Conservation (phyloP, 1,139 yeast genomes). For the Zygoascus meyerae region DNA sequence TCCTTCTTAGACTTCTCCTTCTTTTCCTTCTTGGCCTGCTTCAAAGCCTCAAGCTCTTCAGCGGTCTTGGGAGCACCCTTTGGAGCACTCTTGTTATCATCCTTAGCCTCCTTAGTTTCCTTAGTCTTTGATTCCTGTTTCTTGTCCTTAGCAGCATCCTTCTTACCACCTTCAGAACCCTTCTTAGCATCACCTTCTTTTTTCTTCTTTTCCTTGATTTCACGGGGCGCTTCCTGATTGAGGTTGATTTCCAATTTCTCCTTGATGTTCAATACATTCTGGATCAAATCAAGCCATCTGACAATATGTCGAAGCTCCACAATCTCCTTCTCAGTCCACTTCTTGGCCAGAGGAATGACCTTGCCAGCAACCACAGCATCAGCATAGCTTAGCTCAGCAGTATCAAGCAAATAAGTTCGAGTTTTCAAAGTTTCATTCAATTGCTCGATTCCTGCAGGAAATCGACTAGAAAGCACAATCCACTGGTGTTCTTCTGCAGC, state of each 20-base stretch:
- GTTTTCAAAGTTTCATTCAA: constrained; percentile 67
- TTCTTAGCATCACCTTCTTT: constrained; percentile 14
- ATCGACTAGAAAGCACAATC: constrained; percentile 60
- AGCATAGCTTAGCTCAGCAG: constrained; percentile 50
- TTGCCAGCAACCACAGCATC: constrained; percentile 67
- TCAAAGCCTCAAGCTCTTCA: constrained; percentile 30
- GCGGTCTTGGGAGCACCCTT: constrained; percentile 18
- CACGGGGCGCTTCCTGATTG: constrained; percentile 62
- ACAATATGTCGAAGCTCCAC: constrained; percentile 68
- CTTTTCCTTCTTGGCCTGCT: constrained; percentile 42
- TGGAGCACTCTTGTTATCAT: constrained; percentile 17
- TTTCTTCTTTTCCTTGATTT: constrained; percentile 50
- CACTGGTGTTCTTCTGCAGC: constrained; percentile 79
- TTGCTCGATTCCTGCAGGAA: constrained; percentile 48
- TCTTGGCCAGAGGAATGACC: constrained; percentile 53
- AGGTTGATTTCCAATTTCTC: constrained; percentile 52
- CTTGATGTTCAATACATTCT: constrained; percentile 53
- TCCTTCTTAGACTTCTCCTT: constrained; percentile 64
- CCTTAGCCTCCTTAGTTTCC: constrained; percentile 13
- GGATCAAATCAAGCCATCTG: constrained; percentile 88
- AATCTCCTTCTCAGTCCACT: constrained; percentile 53
- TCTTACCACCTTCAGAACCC: constrained; percentile 61
- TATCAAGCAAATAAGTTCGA: constrained; percentile 66
- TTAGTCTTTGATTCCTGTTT: constrained; percentile 17
- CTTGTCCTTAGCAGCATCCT: constrained; percentile 56